A percentile compares a stretch with the other conserved stretches of the same genome.
phyloP scores from a whole-genome alignment of 805 yeast species.

The Huiozyma sinensis region DNA sequence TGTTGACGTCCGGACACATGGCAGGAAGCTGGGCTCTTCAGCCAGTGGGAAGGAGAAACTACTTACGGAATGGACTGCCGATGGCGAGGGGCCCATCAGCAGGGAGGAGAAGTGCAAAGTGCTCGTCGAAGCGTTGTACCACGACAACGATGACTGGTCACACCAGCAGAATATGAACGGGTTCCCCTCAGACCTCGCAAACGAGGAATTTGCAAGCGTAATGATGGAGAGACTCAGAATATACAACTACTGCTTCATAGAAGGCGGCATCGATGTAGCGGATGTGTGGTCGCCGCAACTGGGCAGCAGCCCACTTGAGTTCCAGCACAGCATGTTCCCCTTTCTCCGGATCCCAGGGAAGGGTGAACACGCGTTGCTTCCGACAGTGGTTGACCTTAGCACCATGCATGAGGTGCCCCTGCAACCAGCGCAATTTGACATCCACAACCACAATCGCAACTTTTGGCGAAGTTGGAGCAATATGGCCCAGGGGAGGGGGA shows the following conservation, averaged over 20 bases:
- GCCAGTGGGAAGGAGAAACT: background rate
- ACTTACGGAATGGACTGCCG: background rate
- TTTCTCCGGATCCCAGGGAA: constrained; percentile 4
- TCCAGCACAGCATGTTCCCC: constrained; percentile 18
- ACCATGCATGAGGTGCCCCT: background rate
- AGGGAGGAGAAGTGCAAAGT: background rate
- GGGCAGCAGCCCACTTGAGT: constrained; percentile 4
- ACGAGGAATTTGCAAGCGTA: background rate
- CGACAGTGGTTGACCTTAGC: background rate
- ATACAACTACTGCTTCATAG: constrained; percentile 13
- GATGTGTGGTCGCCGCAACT: background rate
- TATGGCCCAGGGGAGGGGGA: constrained; percentile 10
- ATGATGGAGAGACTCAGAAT: constrained; percentile 12
- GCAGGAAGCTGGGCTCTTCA: no score
- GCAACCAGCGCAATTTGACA: background rate
- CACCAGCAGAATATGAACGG: no score
- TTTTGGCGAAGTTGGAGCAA: constrained; percentile 13
- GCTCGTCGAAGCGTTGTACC: background rate
- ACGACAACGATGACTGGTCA: background rate
- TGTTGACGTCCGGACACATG: no score
- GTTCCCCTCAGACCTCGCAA: no score
- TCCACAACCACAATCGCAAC: background rate
- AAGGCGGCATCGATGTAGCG: background rate
- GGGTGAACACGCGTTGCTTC: background rate
- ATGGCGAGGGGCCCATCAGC: background rate